Conservation (phyloP, 2,329 filamentous ascomycete species). For the Verticillium zaregamsianum region DNA sequence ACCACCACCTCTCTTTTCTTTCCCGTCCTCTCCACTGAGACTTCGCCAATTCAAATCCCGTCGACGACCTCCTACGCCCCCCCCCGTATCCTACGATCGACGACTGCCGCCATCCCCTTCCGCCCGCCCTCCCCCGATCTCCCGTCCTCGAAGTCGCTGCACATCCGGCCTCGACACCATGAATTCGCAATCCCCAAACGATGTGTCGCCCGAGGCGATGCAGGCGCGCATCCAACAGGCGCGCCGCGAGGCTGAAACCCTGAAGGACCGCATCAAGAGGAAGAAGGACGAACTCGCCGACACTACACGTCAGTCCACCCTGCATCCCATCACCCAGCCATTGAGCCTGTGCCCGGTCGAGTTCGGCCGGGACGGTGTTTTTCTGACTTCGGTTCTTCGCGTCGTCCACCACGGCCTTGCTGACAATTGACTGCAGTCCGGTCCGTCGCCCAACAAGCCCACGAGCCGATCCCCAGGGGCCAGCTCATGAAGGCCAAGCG, state of each 20-base stretch:
- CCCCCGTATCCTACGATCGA: slow-evolving; percentile 10
- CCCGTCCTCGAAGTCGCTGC: slow-evolving; percentile 9
- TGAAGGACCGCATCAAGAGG: slow-evolving; percentile 98
- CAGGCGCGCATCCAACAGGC: slow-evolving; percentile 91
- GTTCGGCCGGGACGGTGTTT: too few relatives aligned
- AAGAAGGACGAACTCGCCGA: slow-evolving; percentile 99
- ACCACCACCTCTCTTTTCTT: slow-evolving; percentile 1
- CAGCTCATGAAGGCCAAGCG: slow-evolving; percentile 95
- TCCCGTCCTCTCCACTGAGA: slow-evolving; percentile 5
- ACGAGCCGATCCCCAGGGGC: slow-evolving; percentile 87
- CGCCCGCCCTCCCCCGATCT: slow-evolving; percentile 4
- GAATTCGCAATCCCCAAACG: slow-evolving; percentile 55
- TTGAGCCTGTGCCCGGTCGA: neutral
- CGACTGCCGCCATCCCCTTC: slow-evolving; percentile 3
- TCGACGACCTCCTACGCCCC: slow-evolving; percentile 11
- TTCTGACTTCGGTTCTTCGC: neutral
- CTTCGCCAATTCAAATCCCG: slow-evolving; percentile 2
- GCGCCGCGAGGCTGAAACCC: slow-evolving; percentile 92
- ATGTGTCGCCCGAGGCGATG: slow-evolving; percentile 72
- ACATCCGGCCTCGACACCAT: slow-evolving; percentile 30
- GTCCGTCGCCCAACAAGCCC: slow-evolving; percentile 86
- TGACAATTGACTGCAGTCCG: slow-evolving; percentile 58
- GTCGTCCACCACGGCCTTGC: slow-evolving; percentile 6
- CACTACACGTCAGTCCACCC: slow-evolving; percentile 77
- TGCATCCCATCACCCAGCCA: neutral